Evolutionary conservation across 106 monocot genomes (phyloP), one percentile per base, ranked within the genome.

Genomic region (Dioscorea alata): DNA sequence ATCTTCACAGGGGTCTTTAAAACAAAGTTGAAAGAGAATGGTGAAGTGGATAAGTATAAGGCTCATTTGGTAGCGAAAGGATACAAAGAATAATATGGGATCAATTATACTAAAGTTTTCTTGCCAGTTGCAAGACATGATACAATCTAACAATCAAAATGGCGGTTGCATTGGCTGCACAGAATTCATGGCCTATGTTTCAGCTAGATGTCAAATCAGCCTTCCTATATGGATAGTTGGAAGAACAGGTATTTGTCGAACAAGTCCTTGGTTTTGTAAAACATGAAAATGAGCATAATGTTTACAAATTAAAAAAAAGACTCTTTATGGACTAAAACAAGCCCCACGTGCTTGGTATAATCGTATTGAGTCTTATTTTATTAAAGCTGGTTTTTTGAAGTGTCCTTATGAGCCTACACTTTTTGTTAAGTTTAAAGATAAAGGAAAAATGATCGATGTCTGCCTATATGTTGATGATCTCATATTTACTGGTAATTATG

Each of bases 381-480:
- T 12, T 0, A 61, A 28, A 14, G 24, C 18, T 7, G 79, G 73
- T 32, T 73, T 79, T 67, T 21, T 42, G 12, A 69, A 69, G 58
- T 68, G 68, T 32, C 31, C 73, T 14, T 50, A 60, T 73, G 67
- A 79, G 51, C 73, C 66, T 54, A 62, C 53, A 25, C 33, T 79
- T 19, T 79, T 61, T 33, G 34, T n/a, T 9, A 73, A 68, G 19
- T 5, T 19, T 18, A 22, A 21, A 18, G 67, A 34, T 68, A 5
- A 8, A 13, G 34, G 50, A 8, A 50, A 71, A 12, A 58, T 51
- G 23, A 28, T 67, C 13, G 32, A 60, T 21, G 59, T 52, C 0
- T 59, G 58, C 10, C 49, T 72, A 48, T 67, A 78, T 71, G 78
- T 71, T 6, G 71, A 71, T 78, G 71, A 78, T 21, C 2, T 73